A percentile compares a stretch with the other conserved stretches of the same genome.
These are phyloP conservation scores for Herpotrichia juniperi DNA, from an alignment of 2,329 filamentous ascomycete genomes.

Conservation along the genomic window DNA sequence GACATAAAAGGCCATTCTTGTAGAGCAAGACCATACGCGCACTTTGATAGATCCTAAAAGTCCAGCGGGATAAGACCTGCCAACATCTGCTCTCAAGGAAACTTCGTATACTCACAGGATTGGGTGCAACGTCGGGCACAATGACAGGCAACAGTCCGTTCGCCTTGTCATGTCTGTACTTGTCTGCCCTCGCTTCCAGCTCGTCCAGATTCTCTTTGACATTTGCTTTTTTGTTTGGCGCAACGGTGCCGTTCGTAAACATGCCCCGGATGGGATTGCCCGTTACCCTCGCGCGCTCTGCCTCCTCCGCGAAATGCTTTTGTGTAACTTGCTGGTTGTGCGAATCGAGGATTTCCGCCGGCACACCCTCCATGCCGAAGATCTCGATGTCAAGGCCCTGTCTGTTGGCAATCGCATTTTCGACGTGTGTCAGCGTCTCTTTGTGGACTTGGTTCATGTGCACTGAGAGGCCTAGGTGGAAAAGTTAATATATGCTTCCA, in stretches of 20 bases:
- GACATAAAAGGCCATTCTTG: neutral
- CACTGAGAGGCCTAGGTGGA: constrained; percentile 77
- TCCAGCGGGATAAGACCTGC: too few relatives aligned
- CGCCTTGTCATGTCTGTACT: constrained; percentile 34
- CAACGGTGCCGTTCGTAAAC: constrained; percentile 45
- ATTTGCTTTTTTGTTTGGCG: constrained; percentile 66
- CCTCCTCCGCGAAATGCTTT: constrained; percentile 84
- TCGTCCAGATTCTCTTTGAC: constrained; percentile 75
- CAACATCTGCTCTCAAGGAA: neutral
- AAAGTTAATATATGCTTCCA: constrained; percentile 13
- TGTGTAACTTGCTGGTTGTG: constrained; percentile 87
- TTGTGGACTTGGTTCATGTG: constrained; percentile 99
- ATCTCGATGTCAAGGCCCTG: constrained; percentile 90
- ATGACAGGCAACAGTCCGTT: constrained; percentile 48
- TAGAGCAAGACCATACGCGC: neutral
- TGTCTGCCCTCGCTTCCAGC: constrained; percentile 78
- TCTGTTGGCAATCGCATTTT: constrained; percentile 89
- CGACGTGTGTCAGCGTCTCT: constrained; percentile 82
- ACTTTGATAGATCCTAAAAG: too few relatives aligned
- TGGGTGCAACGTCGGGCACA: constrained; percentile 57
- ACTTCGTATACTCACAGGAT: constrained; percentile 42
- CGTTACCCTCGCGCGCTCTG: constrained; percentile 79
- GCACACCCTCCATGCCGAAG: constrained; percentile 97
- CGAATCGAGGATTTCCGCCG: constrained; percentile 79
- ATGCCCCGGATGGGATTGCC: constrained; percentile 75